Evolutionary conservation across 2,329 filamentous ascomycete genomes (phyloP).

Genomic region (Paramyrothecium sp.): DNA sequence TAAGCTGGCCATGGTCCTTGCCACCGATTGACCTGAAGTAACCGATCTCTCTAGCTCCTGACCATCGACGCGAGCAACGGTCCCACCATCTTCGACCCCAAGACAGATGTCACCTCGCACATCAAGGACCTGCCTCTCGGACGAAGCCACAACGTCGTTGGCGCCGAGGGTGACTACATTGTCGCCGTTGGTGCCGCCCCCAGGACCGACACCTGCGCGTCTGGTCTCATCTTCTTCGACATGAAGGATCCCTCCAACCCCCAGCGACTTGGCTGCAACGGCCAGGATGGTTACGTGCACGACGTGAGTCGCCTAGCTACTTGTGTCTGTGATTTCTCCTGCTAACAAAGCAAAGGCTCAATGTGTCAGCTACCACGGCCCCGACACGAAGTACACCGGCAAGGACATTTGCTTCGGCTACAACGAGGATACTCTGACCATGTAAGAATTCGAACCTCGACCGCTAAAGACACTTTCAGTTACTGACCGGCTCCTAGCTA

Average conservation of each 20-base stretch:
- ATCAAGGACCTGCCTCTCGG: conserved; percentile 34
- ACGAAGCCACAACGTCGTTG: conserved; percentile 52
- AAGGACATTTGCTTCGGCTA: conserved; percentile 52
- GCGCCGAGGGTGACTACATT: conserved; percentile 45
- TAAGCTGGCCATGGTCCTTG: not conserved
- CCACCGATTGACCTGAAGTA: too few species aligned
- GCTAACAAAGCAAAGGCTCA: conserved; percentile 27
- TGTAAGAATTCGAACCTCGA: conserved; percentile 13
- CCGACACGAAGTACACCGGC: conserved; percentile 36
- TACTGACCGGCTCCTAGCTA: conserved; percentile 6
- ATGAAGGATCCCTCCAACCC: conserved; percentile 53
- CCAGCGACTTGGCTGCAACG: conserved; percentile 45
- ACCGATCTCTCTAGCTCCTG: conserved; percentile 27
- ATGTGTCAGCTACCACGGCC: conserved; percentile 51
- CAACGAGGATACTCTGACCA: conserved; percentile 47
- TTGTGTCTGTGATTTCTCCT: not conserved
- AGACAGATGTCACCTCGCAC: conserved; percentile 31
- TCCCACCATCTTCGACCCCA: conserved; percentile 28
- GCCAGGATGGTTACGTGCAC: conserved; percentile 1
- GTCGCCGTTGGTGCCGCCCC: conserved; percentile 43
- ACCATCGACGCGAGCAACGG: conserved; percentile 37
- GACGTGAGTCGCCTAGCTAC: not conserved
- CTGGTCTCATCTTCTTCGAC: conserved; percentile 58
- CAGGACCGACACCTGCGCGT: conserved; percentile 38
- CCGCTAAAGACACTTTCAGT: too few species aligned